phyloP scores from a whole-genome alignment of 2,329 filamentous ascomycete genomes.

The Colletotrichum lentis region DNA sequence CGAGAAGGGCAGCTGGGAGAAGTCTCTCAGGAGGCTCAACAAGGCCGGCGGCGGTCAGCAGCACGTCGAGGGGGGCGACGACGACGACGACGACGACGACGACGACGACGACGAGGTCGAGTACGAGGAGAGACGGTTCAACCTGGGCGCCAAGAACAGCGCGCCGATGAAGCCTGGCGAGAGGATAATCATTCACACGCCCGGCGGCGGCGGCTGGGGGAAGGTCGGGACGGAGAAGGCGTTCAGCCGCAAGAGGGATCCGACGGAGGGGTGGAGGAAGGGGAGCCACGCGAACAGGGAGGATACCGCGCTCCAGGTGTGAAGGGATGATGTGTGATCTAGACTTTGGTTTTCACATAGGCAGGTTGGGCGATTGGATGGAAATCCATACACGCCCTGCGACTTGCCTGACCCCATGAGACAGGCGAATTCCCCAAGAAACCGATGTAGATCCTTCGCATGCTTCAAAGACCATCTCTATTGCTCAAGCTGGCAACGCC shows the following conservation, averaged over 20 bases:
- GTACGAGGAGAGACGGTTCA: conserved; percentile 70
- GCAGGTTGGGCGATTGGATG: too few species aligned
- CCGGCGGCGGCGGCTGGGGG: conserved; percentile 83
- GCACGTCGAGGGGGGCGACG: conserved; percentile 40
- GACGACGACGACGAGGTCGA: conserved; percentile 50
- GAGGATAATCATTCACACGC: conserved; percentile 78
- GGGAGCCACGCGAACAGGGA: conserved; percentile 66
- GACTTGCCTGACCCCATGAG: too few species aligned
- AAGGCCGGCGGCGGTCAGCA: conserved; percentile 26
- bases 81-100: conserved; percentile 46
- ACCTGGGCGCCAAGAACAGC: conserved; percentile 81
- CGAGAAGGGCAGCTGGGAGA: conserved; percentile 62
- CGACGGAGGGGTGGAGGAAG: conserved; percentile 60
- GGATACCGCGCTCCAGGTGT: conserved; percentile 66
- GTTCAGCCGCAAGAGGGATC: conserved; percentile 61
- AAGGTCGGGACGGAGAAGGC: conserved; percentile 64
- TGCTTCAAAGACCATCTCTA: too few species aligned
- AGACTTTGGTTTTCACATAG: too few species aligned
- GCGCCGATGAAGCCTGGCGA: conserved; percentile 80
- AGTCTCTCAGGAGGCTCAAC: conserved; percentile 51
- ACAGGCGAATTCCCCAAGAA: too few species aligned
- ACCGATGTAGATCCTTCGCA: too few species aligned
- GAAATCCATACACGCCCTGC: too few species aligned
- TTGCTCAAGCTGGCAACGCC: too few species aligned
- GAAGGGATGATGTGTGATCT: background rate